A percentile compares a stretch with the other conserved stretches of the same genome.
Evolutionary conservation across 2,329 filamentous ascomycete genomes (phyloP).

Genomic region (Fusarium metavorans): DNA sequence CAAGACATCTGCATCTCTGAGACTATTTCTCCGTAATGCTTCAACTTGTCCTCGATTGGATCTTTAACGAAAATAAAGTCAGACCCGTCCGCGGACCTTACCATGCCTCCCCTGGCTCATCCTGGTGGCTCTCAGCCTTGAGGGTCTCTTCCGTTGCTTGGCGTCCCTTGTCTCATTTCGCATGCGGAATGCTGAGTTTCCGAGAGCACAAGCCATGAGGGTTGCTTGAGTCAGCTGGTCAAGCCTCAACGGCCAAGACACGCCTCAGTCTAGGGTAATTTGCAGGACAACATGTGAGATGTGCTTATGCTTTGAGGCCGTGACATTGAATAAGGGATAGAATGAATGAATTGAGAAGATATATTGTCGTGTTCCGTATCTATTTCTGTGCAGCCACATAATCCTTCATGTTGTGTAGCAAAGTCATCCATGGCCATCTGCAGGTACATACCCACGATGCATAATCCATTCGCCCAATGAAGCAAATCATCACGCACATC

Average conservation of each 20-base stretch:
- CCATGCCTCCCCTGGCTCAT: background rate
- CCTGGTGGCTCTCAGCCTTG: background rate
- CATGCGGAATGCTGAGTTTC: background rate
- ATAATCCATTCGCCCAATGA: background rate
- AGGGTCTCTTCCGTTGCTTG: background rate
- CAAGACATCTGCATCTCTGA: background rate
- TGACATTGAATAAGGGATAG: background rate
- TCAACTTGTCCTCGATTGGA: background rate
- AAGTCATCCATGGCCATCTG: background rate
- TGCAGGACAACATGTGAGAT: background rate
- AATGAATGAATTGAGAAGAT: background rate
- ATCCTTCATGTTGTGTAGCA: background rate
- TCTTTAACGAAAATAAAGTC: background rate
- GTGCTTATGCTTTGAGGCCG: background rate
- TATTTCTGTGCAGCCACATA: background rate
- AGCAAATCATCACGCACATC: background rate
- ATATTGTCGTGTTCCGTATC: background rate
- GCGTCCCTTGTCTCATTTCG: background rate
- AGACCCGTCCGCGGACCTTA: background rate
- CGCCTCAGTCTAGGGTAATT: background rate
- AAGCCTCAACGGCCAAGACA: slow-evolving; percentile 1
- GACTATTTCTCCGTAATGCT: background rate
- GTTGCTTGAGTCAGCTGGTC: background rate
- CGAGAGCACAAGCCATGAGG: background rate
- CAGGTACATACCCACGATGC: background rate